A percentile compares a stretch with the other conserved stretches of the same genome.
Conservation (phyloP, 2,329 filamentous ascomycete genomes). For the Ascochyta koolunga region DNA sequence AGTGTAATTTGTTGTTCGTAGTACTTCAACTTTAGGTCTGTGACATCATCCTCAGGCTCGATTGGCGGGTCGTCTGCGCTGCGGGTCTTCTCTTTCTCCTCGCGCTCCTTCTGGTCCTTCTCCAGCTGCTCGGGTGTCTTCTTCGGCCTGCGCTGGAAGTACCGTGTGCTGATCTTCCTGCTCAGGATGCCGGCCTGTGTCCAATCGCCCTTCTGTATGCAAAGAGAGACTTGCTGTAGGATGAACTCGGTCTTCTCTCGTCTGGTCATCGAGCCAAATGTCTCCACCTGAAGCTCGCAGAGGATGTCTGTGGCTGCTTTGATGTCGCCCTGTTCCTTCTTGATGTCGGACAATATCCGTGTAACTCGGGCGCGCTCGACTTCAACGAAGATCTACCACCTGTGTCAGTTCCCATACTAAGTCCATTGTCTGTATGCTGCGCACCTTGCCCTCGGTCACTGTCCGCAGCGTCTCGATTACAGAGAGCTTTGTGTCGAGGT, state of each 20-base stretch:
- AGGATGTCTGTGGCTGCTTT: constrained; percentile 89
- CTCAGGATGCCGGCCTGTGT: constrained; percentile 91
- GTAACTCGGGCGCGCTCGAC: constrained; percentile 96
- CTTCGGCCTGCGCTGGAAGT: constrained; percentile 87
- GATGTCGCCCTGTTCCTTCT: constrained; percentile 92
- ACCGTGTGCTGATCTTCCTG: constrained; percentile 95
- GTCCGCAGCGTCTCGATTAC: constrained; percentile 95
- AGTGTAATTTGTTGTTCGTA: constrained; percentile 97
- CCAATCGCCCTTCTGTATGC: constrained; percentile 96
- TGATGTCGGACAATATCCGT: constrained; percentile 94
- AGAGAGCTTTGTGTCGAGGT: constrained; percentile 84
- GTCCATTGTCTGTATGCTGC: constrained; percentile 19
- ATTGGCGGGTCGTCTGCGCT: constrained; percentile 78
- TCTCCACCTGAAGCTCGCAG: constrained; percentile 98
- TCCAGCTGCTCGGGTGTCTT: constrained; percentile 88
- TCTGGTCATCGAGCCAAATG: constrained; percentile 96
- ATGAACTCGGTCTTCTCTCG: constrained; percentile 99
- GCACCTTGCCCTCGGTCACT: constrained; percentile 92
- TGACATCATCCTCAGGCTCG: constrained; percentile 85
- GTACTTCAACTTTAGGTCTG: constrained; percentile 92
- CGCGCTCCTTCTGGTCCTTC: constrained; percentile 86
- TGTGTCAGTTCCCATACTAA: constrained; percentile 26
- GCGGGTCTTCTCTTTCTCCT: constrained; percentile 80
- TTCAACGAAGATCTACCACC: constrained; percentile 86
- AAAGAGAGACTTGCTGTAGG: constrained; percentile 88